Percentiles rank a stretch among this genome's conserved stretches.
These are phyloP conservation scores for Chenopodium suecicum DNA, from an alignment of 148 eudicot species.

Conservation along the genomic window DNA sequence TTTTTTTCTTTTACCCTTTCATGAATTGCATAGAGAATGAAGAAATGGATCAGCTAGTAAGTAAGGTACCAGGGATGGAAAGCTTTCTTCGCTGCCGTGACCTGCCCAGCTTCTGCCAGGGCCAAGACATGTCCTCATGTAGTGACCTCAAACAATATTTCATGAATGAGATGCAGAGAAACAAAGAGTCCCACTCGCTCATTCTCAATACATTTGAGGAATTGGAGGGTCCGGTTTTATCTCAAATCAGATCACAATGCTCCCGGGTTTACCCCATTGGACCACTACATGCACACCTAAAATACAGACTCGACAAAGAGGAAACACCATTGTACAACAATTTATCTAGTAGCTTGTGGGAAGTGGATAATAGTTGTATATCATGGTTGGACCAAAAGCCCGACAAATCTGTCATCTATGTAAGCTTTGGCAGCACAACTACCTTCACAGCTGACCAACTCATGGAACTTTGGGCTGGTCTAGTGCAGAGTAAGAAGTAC, in stretches of 20 bases:
- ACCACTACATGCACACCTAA: slow-evolving; percentile 45
- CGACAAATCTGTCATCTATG: slow-evolving; percentile 41
- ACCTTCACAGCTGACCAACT: slow-evolving; percentile 33
- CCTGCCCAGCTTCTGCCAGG: slow-evolving; percentile 37
- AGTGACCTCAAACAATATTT: background rate
- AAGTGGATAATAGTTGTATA: slow-evolving; percentile 42
- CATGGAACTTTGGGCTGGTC: slow-evolving; percentile 53
- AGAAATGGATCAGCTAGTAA: slow-evolving; percentile 32
- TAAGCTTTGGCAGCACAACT: slow-evolving; percentile 53
- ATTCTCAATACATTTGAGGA: slow-evolving; percentile 55
- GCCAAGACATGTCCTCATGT: slow-evolving; percentile 6
- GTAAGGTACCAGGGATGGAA: slow-evolving; percentile 35
- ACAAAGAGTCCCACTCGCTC: slow-evolving; percentile 7
- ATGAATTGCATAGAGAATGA: background rate
- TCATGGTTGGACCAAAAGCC: slow-evolving; percentile 53
- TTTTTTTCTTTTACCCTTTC: background rate
- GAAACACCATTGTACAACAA: background rate
- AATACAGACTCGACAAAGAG: slow-evolving; percentile 13
- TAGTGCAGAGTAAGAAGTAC: slow-evolving; percentile 42
- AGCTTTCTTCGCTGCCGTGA: slow-evolving; percentile 38
- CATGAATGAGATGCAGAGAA: background rate
- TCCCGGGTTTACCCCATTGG: slow-evolving; percentile 43
- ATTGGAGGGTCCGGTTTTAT: slow-evolving; percentile 37
- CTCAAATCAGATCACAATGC: slow-evolving; percentile 25
- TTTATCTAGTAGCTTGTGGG: slow-evolving; percentile 34